phyloP scores from a whole-genome alignment of 768 basidiomycete genomes.

The Tylopilus vinaceipallidus region DNA sequence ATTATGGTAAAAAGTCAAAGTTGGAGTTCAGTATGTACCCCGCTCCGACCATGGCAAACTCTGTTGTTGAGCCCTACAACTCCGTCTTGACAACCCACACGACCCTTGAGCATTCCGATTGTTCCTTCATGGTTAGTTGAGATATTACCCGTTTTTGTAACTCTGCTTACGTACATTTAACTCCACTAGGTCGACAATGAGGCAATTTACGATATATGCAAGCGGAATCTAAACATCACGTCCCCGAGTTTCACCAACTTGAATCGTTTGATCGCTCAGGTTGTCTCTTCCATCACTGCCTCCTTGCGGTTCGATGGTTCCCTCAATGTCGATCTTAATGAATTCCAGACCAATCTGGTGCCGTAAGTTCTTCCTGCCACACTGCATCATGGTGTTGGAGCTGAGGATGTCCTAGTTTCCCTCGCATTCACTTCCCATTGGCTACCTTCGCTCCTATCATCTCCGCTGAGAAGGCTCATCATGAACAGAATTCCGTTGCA shows the following conservation, averaged over 20 bases:
- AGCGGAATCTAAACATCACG: conserved; percentile 83
- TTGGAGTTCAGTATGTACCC: conserved; percentile 98
- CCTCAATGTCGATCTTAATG: conserved; percentile 78
- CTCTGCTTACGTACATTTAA: conserved; percentile 2
- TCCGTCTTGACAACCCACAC: conserved; percentile 96
- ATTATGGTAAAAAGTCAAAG: conserved; percentile 99
- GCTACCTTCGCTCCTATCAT: conserved; percentile 95
- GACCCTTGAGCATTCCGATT: conserved; percentile 97
- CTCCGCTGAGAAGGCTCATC: conserved; percentile 90
- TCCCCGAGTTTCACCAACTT: conserved; percentile 93
- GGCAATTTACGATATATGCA: conserved; percentile 76
- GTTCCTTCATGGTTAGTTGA: conserved; percentile 89
- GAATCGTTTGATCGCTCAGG: conserved; percentile 96
- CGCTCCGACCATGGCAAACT: conserved; percentile 88
- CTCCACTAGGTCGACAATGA: conserved; percentile 71
- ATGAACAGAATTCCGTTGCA: conserved; percentile 96
- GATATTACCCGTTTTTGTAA: conserved; percentile 3
- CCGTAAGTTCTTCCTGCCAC: conserved; percentile 57
- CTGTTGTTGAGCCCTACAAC: conserved; percentile 99
- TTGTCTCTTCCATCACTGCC: conserved; percentile 96
- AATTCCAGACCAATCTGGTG: conserved; percentile 99
- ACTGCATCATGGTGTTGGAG: background rate
- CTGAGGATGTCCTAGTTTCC: conserved; percentile 59
- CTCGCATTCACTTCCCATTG: conserved; percentile 97
- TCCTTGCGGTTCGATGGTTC: conserved; percentile 71